phyloP scores from a whole-genome alignment of 768 basidiomycete genomes.

The Lactifluus hygrophoroides region DNA sequence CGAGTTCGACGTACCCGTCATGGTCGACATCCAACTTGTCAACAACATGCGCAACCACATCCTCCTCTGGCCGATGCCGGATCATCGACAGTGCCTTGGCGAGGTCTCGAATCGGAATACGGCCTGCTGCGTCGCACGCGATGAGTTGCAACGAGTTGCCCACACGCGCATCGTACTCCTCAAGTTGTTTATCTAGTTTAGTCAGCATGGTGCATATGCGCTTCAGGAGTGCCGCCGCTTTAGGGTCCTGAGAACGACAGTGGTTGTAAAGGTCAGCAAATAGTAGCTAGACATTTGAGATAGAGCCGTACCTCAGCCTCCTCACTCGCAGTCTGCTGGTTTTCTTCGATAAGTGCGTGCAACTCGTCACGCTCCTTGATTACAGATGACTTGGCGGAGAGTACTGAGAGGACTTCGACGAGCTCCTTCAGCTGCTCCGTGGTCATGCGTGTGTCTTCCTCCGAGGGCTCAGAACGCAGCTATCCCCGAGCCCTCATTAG shows the following conservation, averaged over 20 bases:
- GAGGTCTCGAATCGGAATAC: conserved; percentile 82
- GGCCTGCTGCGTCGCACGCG: conserved; percentile 75
- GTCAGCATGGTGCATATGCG: conserved; percentile 93
- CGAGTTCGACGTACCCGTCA: conserved; percentile 91
- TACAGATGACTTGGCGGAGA: conserved; percentile 91
- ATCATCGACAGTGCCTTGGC: conserved; percentile 88
- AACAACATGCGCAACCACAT: conserved; percentile 77
- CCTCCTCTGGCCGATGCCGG: conserved; percentile 86
- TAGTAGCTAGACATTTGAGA: background rate
- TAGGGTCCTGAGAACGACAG: conserved; percentile 49
- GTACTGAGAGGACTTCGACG: conserved; percentile 79
- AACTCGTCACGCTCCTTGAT: conserved; percentile 94
- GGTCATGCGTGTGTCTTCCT: conserved; percentile 87
- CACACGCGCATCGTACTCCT: conserved; percentile 85
- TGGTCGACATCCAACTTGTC: conserved; percentile 94
- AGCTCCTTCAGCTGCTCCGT: conserved; percentile 93
- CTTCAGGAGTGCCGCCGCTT: conserved; percentile 84
- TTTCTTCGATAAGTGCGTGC: conserved; percentile 87
- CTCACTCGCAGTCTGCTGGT: conserved; percentile 60
- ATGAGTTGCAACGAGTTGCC: conserved; percentile 82
- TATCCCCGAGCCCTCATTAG: conserved; percentile 23
- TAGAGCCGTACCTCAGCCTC: conserved; percentile 42
- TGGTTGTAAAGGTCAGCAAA: background rate
- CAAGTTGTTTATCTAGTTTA: conserved; percentile 87
- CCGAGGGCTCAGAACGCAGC: conserved; percentile 54